Conservation (phyloP, 495 filamentous ascomycete species). For the Penicillium tannophilum region DNA sequence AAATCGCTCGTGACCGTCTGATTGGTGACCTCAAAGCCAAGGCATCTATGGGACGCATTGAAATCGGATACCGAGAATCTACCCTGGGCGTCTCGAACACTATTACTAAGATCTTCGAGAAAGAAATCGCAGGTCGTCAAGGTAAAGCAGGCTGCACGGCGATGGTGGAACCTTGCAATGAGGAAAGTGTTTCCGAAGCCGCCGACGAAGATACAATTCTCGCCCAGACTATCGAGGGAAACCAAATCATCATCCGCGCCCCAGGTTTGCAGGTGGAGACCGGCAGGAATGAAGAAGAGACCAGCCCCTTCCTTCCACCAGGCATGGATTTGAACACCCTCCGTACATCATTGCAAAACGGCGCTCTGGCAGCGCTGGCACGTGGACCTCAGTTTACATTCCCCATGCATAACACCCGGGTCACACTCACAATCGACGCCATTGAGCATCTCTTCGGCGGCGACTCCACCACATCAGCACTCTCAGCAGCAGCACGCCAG, state of each 20-base stretch:
- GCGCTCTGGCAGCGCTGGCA: conserved; percentile 79
- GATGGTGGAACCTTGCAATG: conserved; percentile 59
- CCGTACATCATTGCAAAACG: conserved; percentile 70
- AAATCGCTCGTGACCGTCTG: conserved; percentile 87
- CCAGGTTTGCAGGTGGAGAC: conserved; percentile 45
- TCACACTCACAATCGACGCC: conserved; percentile 69
- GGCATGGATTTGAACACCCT: conserved; percentile 59
- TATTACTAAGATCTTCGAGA: conserved; percentile 69
- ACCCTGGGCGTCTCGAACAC: conserved; percentile 54
- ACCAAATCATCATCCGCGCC: conserved; percentile 60
- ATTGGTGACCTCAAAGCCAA: conserved; percentile 87
- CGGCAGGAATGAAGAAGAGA: conserved; percentile 38
- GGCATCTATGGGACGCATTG: conserved; percentile 87
- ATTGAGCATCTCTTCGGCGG: conserved; percentile 63
- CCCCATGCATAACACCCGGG: conserved; percentile 70
- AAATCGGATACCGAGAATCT: conserved; percentile 92
- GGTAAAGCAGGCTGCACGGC: conserved; percentile 77
- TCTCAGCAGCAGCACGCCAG: conserved; percentile 74
- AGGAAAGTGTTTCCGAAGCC: conserved; percentile 24
- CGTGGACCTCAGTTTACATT: conserved; percentile 78
- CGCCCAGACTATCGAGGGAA: conserved; percentile 46
- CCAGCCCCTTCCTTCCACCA: conserved; percentile 52
- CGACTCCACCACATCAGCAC: conserved; percentile 70
- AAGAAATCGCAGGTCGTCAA: conserved; percentile 74
- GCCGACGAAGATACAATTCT: conserved; percentile 33